A percentile compares a stretch with the other conserved stretches of the same genome.
These are phyloP conservation scores for Diplogelasinospora grovesii DNA, from an alignment of 495 filamentous ascomycete species.

Conservation along the genomic window DNA sequence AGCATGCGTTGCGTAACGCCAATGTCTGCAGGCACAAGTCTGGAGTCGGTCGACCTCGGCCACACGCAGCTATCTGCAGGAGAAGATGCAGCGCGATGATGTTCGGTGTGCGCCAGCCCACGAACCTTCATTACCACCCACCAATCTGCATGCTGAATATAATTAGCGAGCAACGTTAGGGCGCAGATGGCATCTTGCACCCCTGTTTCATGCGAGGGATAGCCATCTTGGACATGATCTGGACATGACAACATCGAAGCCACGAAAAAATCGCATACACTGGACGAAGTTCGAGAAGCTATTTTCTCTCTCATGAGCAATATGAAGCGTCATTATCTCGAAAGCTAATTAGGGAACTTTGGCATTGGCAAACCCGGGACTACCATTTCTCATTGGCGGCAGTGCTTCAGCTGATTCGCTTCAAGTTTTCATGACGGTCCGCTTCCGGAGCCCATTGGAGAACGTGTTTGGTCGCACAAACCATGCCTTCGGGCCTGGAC, in stretches of 20 bases:
- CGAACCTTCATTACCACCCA: background rate
- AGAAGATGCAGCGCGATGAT: background rate
- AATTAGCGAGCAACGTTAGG: background rate
- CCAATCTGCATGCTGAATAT: background rate
- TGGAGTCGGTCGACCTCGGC: no score
- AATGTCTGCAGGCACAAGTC: no score
- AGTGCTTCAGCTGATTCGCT: conserved; percentile 18
- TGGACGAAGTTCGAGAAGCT: background rate
- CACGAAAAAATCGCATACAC: no score
- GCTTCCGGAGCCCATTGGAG: conserved; percentile 14
- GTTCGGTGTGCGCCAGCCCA: background rate
- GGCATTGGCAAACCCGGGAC: background rate
- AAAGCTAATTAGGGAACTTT: conserved; percentile 18
- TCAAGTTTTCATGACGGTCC: conserved; percentile 10
- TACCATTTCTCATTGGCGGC: conserved; percentile 11
- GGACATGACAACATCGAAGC: no score
- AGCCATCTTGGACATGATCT: no score
- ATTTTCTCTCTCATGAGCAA: background rate
- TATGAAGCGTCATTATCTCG: conserved; percentile 1
- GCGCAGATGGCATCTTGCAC: background rate
- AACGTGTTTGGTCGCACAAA: no score
- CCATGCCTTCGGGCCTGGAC: no score
- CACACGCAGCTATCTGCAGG: no score
- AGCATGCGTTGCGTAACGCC: no score
- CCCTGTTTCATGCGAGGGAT: no score